Percentiles rank a stretch among this genome's conserved stretches.
Evolutionary conservation across 2,329 filamentous ascomycete species (phyloP).

Genomic region (Trichoderma guizhouense): DNA sequence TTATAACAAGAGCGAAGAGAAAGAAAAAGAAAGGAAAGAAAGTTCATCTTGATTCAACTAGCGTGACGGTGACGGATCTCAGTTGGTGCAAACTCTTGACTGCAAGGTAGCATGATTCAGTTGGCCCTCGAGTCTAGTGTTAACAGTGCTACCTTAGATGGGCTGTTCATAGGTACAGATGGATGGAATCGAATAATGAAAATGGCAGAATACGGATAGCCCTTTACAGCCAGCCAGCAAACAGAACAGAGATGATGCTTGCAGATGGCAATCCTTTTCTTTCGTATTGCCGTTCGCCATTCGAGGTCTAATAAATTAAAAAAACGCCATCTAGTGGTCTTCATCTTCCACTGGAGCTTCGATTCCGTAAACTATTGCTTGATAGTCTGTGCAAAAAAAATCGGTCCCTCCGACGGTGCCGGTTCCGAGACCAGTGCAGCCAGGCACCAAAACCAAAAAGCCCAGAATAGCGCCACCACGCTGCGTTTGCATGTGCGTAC

Average conservation of each 20-base stretch:
- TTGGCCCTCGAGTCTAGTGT: background rate
- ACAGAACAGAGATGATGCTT: background rate
- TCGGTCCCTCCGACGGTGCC: slow-evolving; percentile 5
- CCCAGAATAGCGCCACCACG: background rate
- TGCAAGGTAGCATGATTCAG: background rate
- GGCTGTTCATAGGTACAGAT: too few species aligned
- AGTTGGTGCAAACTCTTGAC: background rate
- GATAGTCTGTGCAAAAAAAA: slow-evolving; percentile 1
- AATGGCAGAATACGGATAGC: background rate
- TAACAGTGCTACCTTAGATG: background rate
- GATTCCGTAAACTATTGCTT: background rate
- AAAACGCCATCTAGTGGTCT: background rate
- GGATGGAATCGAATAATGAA: background rate
- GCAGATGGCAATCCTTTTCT: background rate
- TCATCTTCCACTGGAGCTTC: background rate
- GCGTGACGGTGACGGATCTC: background rate
- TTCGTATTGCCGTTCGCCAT: background rate
- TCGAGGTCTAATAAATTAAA: background rate
- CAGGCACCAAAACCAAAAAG: background rate
- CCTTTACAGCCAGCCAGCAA: background rate
- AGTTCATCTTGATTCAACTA: background rate
- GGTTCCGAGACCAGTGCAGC: background rate
- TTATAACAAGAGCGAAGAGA: background rate
- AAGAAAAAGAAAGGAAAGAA: background rate
- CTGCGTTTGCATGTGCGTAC: background rate